Evolutionary conservation across 345 rosid genomes (phyloP), one percentile per base, ranked within the genome.

Genomic region (Pseudoturritis turrita): DNA sequence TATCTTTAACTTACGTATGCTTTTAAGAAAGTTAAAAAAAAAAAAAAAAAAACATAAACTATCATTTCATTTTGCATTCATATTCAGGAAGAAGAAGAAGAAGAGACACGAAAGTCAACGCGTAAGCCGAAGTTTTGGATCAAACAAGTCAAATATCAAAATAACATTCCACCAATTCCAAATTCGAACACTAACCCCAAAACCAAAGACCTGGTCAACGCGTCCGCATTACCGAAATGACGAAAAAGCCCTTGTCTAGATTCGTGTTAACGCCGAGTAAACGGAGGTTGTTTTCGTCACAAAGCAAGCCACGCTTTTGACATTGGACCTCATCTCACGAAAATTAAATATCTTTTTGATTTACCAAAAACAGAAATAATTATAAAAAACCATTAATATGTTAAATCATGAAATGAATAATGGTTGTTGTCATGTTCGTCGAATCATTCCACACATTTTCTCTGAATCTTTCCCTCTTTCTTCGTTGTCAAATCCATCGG

Each of bases 381-480:
- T 23, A 14, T 14, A 46, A 62, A n/a, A 46, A 47, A 49, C 36
- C 35, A 72, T 62, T 40, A 53, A 65, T 65, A 15, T 58, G 44
- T 45, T 25, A 55, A 67, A 50, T 67, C 68, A 67, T 39, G 73
- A 54, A 52, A 33, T 33, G 37, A 33, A 33, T 66, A n/a, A 80
- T 78, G 84, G 83, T 77, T 49, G 83, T 79, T 33, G 77, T 50
- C 83, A 76, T 28, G 72, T 59, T 63, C 66, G 45, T 63, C 40
- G 3, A 58, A 58, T 76, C 65, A 62, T 62, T 76, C 65, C 37
- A 69, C 17, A 62, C 70, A 51, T 26, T 49, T 26, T 7, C 9
- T 22, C 23, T 49, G 29, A 66, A 33, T 29, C 45, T 54, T 35
- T 10, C 21, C n/a, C 28, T 28, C 17, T 54, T 52, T 72, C 31